Conservation (phyloP, 805 yeast species). For the Candida caryicola region DNA sequence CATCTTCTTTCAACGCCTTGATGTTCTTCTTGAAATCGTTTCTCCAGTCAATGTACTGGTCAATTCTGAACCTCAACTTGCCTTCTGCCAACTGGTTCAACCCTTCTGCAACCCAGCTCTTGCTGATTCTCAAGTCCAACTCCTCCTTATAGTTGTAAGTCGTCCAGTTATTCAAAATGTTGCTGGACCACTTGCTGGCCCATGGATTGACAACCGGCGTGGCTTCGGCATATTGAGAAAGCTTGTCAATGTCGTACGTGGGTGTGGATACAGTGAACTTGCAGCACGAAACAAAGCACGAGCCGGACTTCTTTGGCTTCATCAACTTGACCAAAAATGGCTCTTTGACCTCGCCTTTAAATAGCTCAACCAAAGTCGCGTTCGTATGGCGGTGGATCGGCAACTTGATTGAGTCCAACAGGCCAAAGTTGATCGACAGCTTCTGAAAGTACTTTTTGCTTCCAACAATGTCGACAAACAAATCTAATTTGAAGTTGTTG, state of each 20-base stretch:
- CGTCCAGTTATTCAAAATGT: constrained; percentile 28
- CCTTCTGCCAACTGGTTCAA: constrained; percentile 23
- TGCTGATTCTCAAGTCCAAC: constrained; percentile 22
- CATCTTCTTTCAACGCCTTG: constrained; percentile 23
- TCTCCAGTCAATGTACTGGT: constrained; percentile 38
- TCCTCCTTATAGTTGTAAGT: constrained; percentile 37
- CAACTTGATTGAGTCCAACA: constrained; percentile 28
- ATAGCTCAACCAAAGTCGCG: constrained; percentile 17
- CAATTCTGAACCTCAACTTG: constrained; percentile 30
- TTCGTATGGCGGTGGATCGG: constrained; percentile 23
- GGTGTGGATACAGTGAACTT: constrained; percentile 29
- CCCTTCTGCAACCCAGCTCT: constrained; percentile 36
- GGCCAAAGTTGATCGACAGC: constrained; percentile 23
- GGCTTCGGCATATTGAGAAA: constrained; percentile 19
- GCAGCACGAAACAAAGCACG: constrained; percentile 36
- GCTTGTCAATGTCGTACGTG: constrained; percentile 31
- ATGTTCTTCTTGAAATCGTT: constrained; percentile 29
- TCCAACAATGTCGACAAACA: constrained; percentile 41
- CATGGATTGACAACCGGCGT: constrained; percentile 30
- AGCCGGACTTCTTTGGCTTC: constrained; percentile 35
- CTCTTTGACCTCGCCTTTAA: constrained; percentile 29
- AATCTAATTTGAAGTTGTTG: constrained; percentile 30
- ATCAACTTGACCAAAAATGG: constrained; percentile 33
- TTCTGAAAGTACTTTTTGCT: constrained; percentile 35
- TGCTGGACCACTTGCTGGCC: constrained; percentile 33